Evolutionary conservation across 345 rosid genomes (phyloP).

Genomic region (Durio zibethinus): DNA sequence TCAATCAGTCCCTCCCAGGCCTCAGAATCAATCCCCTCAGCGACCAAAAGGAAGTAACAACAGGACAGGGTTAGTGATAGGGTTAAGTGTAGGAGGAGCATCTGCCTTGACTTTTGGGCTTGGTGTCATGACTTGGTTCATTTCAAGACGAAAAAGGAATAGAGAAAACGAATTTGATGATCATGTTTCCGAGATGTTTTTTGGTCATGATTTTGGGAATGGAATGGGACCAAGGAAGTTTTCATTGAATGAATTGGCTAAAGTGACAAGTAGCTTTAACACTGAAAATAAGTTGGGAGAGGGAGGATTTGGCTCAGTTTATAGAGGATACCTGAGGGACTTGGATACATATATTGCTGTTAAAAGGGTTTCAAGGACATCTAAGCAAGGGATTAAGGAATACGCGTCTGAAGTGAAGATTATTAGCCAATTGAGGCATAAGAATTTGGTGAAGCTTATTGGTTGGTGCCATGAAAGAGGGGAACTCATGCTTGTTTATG

Average conservation of each 20-base stretch:
- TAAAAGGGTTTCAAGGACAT: conserved; percentile 16
- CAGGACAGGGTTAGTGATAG: not conserved
- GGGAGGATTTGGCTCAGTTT: conserved; percentile 27
- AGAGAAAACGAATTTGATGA: not conserved
- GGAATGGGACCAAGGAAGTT: conserved; percentile 8
- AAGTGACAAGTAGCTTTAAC: not conserved
- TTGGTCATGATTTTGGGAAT: not conserved
- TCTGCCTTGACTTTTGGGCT: not conserved
- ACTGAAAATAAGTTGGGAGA: conserved; percentile 18
- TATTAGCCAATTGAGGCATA: conserved; percentile 35
- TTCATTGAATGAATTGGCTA: not conserved
- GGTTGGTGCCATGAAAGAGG: conserved; percentile 49
- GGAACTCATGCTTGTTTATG: conserved; percentile 41
- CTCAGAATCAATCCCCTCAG: not conserved
- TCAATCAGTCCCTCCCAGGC: not conserved
- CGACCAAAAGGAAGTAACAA: not conserved
- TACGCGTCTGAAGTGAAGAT: conserved; percentile 14
- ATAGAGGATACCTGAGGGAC: conserved; percentile 13
- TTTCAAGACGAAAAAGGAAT: not conserved
- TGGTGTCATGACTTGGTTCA: not conserved
- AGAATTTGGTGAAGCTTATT: conserved; percentile 36
- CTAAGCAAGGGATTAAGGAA: conserved; percentile 22
- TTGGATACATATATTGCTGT: conserved; percentile 4
- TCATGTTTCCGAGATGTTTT: not conserved
- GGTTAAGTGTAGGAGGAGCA: not conserved